Evolutionary conservation across 192 early-diverging fungal species (phyloP), one percentile per base, ranked within the genome.

Genomic region (Phlyctochytrium planicorne): DNA sequence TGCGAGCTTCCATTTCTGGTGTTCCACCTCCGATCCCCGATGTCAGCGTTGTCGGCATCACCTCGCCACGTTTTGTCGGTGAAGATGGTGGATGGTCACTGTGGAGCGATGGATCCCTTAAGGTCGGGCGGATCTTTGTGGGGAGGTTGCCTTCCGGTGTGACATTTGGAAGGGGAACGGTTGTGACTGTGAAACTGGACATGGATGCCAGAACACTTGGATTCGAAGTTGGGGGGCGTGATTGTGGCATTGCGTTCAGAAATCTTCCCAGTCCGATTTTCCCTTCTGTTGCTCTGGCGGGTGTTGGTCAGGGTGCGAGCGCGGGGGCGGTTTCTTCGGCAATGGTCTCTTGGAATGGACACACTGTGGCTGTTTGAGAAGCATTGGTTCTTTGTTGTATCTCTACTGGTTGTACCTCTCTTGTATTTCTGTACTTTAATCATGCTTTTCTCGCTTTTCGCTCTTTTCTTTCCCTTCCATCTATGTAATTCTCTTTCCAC

Each of bases 41-140:
- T 47, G 40, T 6, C 40, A 20, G 40, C 40, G 40, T 6, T 47
- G 40, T 6, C 10, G 40, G 10, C 40, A 20, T 20, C 6, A 6
- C 6, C 10, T 20, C 40, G 6, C 40, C 40, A 6, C 40, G 69
- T 17, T 71, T 71, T 24, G 63, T 71, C 33, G 69, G 69, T 16
- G 69, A 71, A 12, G 69, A 71, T 52, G 69, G 69, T 25, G 69
- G 69, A 10, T 71, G 62, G 62, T 65, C 62, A 17, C 29, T 71
- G 17, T 71, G 53, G 40, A 25, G 16, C n/a, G 69, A 71, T 53
- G 69, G 69, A 20, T 52, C 62, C 24, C 56, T 71, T 14, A 50
- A 55, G 24, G 69, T 71, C 24, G 69, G 69, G 14, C 60, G 35
- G 35, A 71, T 71, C 27, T 65, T 71, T 35, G 69, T 71, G 53